Evolutionary conservation across 2,329 filamentous ascomycete genomes (phyloP).

Genomic region (Endoconidiophora laricicola): DNA sequence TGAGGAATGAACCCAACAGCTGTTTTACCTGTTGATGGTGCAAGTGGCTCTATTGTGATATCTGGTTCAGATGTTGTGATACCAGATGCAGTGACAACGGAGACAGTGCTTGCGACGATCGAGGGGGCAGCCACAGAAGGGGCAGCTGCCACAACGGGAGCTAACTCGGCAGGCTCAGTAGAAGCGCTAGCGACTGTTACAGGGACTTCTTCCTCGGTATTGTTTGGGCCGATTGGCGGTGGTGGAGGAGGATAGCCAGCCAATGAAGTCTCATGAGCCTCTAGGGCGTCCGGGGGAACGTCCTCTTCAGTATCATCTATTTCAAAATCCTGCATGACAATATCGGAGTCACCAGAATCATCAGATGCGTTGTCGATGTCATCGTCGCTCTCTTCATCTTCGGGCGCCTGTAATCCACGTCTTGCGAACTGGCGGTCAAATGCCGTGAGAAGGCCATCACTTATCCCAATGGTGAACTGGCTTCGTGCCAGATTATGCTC

Average conservation of each 20-base stretch:
- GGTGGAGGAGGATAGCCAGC: conserved; percentile 55
- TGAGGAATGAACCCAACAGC: conserved; percentile 55
- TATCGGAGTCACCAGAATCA: conserved; percentile 5
- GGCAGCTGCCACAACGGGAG: conserved; percentile 29
- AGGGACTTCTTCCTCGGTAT: conserved; percentile 15
- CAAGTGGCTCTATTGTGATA: conserved; percentile 27
- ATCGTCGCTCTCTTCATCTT: conserved; percentile 32
- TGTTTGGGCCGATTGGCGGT: conserved; percentile 37
- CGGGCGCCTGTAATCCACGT: background rate
- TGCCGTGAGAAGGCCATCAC: no score
- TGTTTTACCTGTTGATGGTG: conserved; percentile 34
- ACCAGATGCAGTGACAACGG: conserved; percentile 47
- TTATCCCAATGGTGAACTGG: no score
- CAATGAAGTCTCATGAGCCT: conserved; percentile 34
- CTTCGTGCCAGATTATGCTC: conserved; percentile 22
- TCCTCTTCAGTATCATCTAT: conserved; percentile 18
- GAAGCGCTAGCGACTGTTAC: conserved; percentile 23
- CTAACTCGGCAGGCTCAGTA: conserved; percentile 14
- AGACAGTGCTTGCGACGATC: conserved; percentile 31
- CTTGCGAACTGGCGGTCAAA: no score
- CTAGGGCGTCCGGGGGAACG: conserved; percentile 22
- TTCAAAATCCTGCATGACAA: conserved; percentile 1
- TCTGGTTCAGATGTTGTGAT: conserved; percentile 55
- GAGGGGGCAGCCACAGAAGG: conserved; percentile 36
- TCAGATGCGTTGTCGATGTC: conserved; percentile 14